These are phyloP conservation scores for Symbiodinium natans DNA, from an alignment of 73 alveolate species.

Conservation along the genomic window DNA sequence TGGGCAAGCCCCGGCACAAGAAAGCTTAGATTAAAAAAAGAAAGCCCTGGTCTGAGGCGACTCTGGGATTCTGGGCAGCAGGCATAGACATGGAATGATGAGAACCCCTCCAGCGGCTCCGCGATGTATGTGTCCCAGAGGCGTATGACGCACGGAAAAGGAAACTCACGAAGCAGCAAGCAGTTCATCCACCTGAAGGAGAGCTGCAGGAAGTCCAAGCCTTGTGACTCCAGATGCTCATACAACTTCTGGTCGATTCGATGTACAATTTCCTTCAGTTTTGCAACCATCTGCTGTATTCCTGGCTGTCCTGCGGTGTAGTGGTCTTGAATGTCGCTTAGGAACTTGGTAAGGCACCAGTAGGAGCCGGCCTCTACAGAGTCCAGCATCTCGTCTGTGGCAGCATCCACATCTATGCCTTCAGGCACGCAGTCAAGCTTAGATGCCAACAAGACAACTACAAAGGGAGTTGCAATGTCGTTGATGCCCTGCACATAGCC, in stretches of 20 bases:
- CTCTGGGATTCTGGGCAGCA: constrained; percentile 96
- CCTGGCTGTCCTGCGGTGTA: constrained; percentile 98
- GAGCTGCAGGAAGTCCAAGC: constrained; percentile 96
- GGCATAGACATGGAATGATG: constrained; percentile 97
- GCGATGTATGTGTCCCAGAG: constrained; percentile 98
- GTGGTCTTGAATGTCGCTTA: constrained; percentile 97
- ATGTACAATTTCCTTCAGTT: constrained; percentile 96
- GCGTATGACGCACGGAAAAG: constrained; percentile 96
- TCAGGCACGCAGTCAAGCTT: constrained; percentile 94
- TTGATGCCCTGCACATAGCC: constrained; percentile 97
- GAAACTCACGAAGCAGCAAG: constrained; percentile 97
- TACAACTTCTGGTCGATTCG: constrained; percentile 96
- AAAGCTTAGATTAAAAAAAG: too few relatives aligned
- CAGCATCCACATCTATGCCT: constrained; percentile 95
- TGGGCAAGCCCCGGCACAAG: too few relatives aligned
- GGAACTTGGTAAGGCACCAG: constrained; percentile 97
- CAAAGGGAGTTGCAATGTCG: constrained; percentile 97
- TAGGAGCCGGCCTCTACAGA: constrained; percentile 95
- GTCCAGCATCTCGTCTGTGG: constrained; percentile 36
- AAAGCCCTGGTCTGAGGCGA: too few relatives aligned
- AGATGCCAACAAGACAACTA: constrained; percentile 96
- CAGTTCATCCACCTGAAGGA: constrained; percentile 98
- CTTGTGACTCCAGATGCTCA: constrained; percentile 95
- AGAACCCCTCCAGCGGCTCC: constrained; percentile 97
- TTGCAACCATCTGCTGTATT: constrained; percentile 96